Evolutionary conservation across 1,284 basidiomycete species (phyloP).

Genomic region (Naganishia liquefaciens): DNA sequence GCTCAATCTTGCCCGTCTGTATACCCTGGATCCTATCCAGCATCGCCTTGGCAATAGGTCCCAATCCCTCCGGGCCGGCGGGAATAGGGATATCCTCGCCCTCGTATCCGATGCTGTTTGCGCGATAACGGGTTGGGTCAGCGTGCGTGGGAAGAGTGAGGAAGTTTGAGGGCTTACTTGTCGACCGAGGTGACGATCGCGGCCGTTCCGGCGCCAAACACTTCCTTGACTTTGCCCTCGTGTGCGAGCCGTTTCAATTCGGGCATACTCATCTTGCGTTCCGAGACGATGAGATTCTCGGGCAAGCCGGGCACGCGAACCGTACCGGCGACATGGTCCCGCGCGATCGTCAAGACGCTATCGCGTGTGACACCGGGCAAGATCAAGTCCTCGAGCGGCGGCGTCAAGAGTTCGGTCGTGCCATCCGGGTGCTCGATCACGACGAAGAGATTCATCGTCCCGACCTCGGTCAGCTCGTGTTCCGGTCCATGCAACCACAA

Average conservation of each 20-base stretch:
- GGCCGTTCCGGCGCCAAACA: conserved; percentile 93
- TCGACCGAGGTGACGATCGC: conserved; percentile 81
- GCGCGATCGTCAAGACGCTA: conserved; percentile 72
- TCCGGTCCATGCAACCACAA: conserved; percentile 90
- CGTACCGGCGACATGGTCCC: conserved; percentile 68
- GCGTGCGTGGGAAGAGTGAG: background rate
- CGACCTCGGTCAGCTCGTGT: conserved; percentile 74
- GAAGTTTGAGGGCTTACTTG: conserved; percentile 47
- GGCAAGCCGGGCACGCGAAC: conserved; percentile 65
- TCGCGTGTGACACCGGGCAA: conserved; percentile 95
- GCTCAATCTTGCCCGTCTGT: conserved; percentile 80
- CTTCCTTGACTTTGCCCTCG: conserved; percentile 74
- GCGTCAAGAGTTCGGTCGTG: conserved; percentile 73
- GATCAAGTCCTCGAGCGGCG: conserved; percentile 91
- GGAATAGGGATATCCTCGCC: conserved; percentile 83
- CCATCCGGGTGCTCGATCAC: conserved; percentile 77
- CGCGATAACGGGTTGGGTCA: conserved; percentile 5
- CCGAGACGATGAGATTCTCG: conserved; percentile 66
- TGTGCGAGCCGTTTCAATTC: conserved; percentile 76
- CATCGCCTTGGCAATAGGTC: conserved; percentile 76
- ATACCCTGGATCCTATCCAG: conserved; percentile 84
- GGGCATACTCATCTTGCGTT: conserved; percentile 83
- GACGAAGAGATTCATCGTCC: conserved; percentile 96
- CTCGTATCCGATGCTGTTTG: conserved; percentile 71
- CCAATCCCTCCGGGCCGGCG: conserved; percentile 82